These are phyloP conservation scores for Cyclaneusma minus DNA, from an alignment of 2,329 filamentous ascomycete genomes.

Conservation along the genomic window DNA sequence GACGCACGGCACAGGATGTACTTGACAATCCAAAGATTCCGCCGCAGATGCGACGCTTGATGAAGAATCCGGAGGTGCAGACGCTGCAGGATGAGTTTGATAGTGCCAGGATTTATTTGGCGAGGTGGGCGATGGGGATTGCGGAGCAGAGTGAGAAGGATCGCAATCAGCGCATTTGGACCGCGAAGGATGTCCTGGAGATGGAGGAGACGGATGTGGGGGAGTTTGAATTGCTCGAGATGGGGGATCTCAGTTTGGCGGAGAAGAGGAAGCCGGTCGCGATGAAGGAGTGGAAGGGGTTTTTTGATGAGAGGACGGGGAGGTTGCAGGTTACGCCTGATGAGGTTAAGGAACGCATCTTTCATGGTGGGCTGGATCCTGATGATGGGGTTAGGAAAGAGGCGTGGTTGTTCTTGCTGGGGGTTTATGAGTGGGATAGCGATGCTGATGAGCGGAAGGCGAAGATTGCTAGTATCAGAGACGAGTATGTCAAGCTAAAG, in stretches of 20 bases:
- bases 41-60: slow-evolving; percentile 68
- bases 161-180: slow-evolving; percentile 76
- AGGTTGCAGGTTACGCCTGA: slow-evolving; percentile 66
- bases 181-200: slow-evolving; percentile 78
- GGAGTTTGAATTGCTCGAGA: slow-evolving; percentile 83
- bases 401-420: slow-evolving; percentile 88
- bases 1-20: slow-evolving; percentile 80
- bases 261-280: slow-evolving; percentile 67
- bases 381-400: slow-evolving; percentile 91
- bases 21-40: slow-evolving; percentile 84
- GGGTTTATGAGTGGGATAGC: slow-evolving; percentile 87
- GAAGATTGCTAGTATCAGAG: slow-evolving; percentile 68
- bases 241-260: slow-evolving; percentile 54
- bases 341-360: slow-evolving; percentile 94
- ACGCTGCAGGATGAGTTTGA: slow-evolving; percentile 95
- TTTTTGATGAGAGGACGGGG: slow-evolving; percentile 66
- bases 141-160: slow-evolving; percentile 92
- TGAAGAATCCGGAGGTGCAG: slow-evolving; percentile 88
- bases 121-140: slow-evolving; percentile 96
- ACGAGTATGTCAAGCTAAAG: slow-evolving; percentile 90
- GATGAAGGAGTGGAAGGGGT: slow-evolving; percentile 76
- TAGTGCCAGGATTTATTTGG: slow-evolving; percentile 84
- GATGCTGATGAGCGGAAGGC: slow-evolving; percentile 71
- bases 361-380: slow-evolving; percentile 78
- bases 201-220: slow-evolving; percentile 91